Evolutionary conservation across 371 early-diverging fungal species (phyloP), one percentile per base, ranked within the genome.

Genomic region (Umbelopsis sp.): DNA sequence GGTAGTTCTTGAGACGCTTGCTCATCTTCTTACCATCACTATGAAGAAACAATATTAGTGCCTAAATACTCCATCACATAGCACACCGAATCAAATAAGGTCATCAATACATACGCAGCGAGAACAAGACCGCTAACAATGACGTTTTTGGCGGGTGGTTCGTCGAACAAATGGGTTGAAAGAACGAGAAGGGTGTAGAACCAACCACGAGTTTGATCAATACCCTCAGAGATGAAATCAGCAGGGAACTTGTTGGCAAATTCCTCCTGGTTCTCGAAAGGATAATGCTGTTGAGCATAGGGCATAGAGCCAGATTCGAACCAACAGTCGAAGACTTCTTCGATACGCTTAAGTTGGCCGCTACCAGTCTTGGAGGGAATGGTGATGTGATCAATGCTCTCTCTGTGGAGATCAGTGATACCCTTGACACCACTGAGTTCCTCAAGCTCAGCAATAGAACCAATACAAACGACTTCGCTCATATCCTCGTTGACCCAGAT

Each of bases 171-270:
- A 78, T 99, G 96, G n/a, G 98, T 97, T 46, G 99, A 97, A 65
- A 99, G 89, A 10, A 99, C 99, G 78, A 99, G 87, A 29, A 99
- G 89, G 29, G 99, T 99, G 83, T 99, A 99, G 93, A 99, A 99
- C 99, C 99, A 99, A 69, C 99, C 99, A 74, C 99, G 93, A 64
- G 99, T 99, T 87, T 99, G 99, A 81, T 99, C 99, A 62, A 99
- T 84, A 73, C 99, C 99, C 86, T 99, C 99, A 48, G 99, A 98
- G 76, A 99, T 99, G 84, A 99, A 99, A 76, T 99, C 96, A 24
- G 99, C 99, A 22, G 99, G 99, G 94, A 99, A 99, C 5, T 90
- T 90, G 12, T 76, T 70, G 73, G 93, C 82, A 74, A 99, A 95
- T 76, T 87, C 83, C 44, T 93, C 92, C 76, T 91, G 78, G 80